Evolutionary conservation across 768 basidiomycete species (phyloP), one percentile per base, ranked within the genome.

Genomic region (Psilocybe tampanensis): DNA sequence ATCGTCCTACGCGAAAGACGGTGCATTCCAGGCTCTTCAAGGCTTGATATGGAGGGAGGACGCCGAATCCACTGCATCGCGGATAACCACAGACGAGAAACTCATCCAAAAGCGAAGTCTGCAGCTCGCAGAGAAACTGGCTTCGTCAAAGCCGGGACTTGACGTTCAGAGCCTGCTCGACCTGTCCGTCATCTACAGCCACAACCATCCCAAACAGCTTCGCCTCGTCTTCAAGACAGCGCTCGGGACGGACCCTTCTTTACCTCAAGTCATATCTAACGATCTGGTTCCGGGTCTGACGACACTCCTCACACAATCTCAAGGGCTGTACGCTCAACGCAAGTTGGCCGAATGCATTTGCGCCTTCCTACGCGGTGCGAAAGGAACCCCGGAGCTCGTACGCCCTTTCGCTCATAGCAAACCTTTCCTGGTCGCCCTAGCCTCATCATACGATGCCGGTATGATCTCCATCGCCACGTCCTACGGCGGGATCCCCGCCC

Each of bases 271-370:
- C 23, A 68, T 83, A 47, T 52, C 72, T 56, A 64, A 66, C 17
- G 82, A 86, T 26, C 78, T 86, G 5, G 73, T 88, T 0, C 82
- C 86, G 2, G 81, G 84, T 0, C 81, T 90, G 59, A 81, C 80
- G 1, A 64, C 78, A 9, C 74, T 90, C 1, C 73, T 82, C 0
- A 71, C 76, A 17, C 70, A 72, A 7, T 67, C 72, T 0, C 72
- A 75, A 54, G 89, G 86, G 7, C 71, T 91, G 1, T 88, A 90
- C 54, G 80, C 76, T 18, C 73, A 88, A 58, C 82, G 89, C 32
- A 90, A 90, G 68, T 76, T 83, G 4, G 74, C 83, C 1, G 79
- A 84, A 64, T 83, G 83, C 61, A 70, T 90, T 45, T 64, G 75
- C 19, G 76, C 78, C 42, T 78, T 90, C 62, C 73, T 90, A 0